Evolutionary conservation across 768 basidiomycete species (phyloP), one percentile per base, ranked within the genome.

Genomic region (Wakefieldia striispora): DNA sequence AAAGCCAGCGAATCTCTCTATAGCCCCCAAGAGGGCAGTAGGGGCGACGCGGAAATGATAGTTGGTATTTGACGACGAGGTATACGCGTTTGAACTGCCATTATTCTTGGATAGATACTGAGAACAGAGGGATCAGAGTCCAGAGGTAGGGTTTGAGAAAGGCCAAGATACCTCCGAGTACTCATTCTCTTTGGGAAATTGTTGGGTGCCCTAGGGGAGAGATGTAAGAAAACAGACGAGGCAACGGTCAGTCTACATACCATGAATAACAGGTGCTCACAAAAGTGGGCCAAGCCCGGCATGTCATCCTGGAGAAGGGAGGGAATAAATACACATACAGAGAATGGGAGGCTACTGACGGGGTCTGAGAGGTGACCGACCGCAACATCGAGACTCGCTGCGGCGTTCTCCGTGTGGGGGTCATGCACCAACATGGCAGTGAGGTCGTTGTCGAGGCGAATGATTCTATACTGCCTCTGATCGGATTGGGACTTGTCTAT

Each of bases 241-340:
- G 21, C 13, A 34, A 38, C 8, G 29, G 40, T 34, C 29, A 29
- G 6, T 27, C 8, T 5, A 67, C 83, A 53, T 59, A 93, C 95
- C 85, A 99, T 91, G 70, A 99, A 99, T 53, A 97, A 70, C 42
- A 99, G 65, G 68, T 99, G 95, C 66, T 99, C 95, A 71, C 94
- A 95, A 64, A 95, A 95, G 68, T 95, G 92, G 41, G 93, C 93
- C 38, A 95, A 77, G 11, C 93, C 93, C 10, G 90, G 93, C 80
- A 94, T 88, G 63, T 95, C 92, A 64, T 80, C 83, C 83, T 90
- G 41, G 39, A 51, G 6, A 38, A 39, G 33, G 14, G 10, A 26
- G 20, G 26, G 11, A 12, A n/a, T 54, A 8, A 62, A 45, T 0
- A 40, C 10, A n/a, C n/a, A 16, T 19, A 1, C 6, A 12, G 12